These are phyloP conservation scores for Hordeum vulgare DNA, from an alignment of 176 grass and related monocot genomes.

Conservation along the genomic window DNA sequence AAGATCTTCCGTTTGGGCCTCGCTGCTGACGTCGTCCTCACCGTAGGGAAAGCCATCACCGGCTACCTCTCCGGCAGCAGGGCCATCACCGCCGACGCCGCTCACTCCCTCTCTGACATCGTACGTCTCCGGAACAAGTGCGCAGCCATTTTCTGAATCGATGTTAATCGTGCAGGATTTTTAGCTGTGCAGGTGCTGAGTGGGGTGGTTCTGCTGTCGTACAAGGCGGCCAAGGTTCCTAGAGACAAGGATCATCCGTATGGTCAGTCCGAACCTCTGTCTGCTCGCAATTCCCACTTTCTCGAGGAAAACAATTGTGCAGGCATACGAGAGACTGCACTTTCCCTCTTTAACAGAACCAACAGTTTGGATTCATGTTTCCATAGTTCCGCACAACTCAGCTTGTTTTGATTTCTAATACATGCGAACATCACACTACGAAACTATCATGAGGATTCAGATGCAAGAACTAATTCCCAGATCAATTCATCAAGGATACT, in stretches of 20 bases:
- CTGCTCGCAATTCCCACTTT: not conserved
- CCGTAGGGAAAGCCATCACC: conserved; percentile 54
- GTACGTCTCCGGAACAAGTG: conserved; percentile 26
- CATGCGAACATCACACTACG: too few relatives aligned
- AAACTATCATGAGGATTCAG: not conserved
- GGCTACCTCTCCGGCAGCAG: conserved; percentile 91
- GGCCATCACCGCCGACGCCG: conserved; percentile 79
- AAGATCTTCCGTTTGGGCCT: conserved; percentile 72
- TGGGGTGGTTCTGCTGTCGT: conserved; percentile 73
- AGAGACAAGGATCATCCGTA: conserved; percentile 90
- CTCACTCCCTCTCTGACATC: conserved; percentile 89
- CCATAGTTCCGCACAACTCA: too few relatives aligned
- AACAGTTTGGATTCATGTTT: not conserved
- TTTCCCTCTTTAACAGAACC: not conserved
- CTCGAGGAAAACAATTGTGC: not conserved
- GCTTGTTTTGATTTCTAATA: not conserved
- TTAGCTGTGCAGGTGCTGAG: conserved; percentile 57
- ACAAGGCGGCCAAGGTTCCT: conserved; percentile 72
- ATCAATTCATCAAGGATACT: not conserved
- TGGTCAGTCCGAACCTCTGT: conserved; percentile 41
- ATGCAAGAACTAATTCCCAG: not conserved
- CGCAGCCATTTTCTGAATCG: not conserved
- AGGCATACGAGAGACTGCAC: not conserved
- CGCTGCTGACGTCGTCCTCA: conserved; percentile 49
- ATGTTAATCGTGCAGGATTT: conserved; percentile 8